phyloP scores from a whole-genome alignment of 2,329 filamentous ascomycete genomes.

The Sporothrix pallida region DNA sequence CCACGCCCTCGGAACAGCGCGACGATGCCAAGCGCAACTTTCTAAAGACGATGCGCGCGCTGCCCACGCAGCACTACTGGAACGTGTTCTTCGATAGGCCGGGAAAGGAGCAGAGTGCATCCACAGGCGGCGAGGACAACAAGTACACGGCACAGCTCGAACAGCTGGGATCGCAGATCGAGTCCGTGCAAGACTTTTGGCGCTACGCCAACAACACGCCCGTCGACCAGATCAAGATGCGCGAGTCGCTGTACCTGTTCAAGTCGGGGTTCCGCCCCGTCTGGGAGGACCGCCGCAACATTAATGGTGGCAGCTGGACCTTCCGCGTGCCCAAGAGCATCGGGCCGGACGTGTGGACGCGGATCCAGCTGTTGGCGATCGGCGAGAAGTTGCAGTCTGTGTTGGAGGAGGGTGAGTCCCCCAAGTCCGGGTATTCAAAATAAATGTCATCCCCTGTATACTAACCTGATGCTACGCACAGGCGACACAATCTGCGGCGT shows the following conservation, averaged over 20 bases:
- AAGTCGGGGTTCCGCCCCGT: conserved; percentile 77
- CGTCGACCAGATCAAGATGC: conserved; percentile 75
- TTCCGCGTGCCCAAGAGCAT: conserved; percentile 83
- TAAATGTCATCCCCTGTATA: too few species aligned
- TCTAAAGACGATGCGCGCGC: conserved; percentile 71
- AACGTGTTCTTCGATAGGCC: conserved; percentile 70
- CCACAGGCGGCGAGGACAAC: conserved; percentile 12
- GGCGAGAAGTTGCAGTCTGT: conserved; percentile 79
- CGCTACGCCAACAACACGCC: conserved; percentile 82
- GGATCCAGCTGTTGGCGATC: conserved; percentile 80
- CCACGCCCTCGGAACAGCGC: conserved; percentile 74
- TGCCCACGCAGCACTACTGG: conserved; percentile 82
- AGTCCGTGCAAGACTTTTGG: conserved; percentile 85
- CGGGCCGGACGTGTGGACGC: conserved; percentile 78
- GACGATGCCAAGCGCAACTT: conserved; percentile 85
- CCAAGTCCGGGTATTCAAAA: too few species aligned
- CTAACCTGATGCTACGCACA: conserved; percentile 43
- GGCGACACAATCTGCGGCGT: conserved; percentile 90
- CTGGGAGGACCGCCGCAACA: conserved; percentile 87
- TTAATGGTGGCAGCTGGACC: conserved; percentile 86
- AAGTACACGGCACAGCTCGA: conserved; percentile 63
- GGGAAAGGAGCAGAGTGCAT: not conserved
- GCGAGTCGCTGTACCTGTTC: conserved; percentile 80
- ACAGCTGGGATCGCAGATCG: conserved; percentile 69
- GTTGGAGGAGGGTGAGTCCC: conserved; percentile 68